Evolutionary conservation across 225 moss, liverwort and hornwort genomes (phyloP).

Genomic region (Pleurozium schreberi): DNA sequence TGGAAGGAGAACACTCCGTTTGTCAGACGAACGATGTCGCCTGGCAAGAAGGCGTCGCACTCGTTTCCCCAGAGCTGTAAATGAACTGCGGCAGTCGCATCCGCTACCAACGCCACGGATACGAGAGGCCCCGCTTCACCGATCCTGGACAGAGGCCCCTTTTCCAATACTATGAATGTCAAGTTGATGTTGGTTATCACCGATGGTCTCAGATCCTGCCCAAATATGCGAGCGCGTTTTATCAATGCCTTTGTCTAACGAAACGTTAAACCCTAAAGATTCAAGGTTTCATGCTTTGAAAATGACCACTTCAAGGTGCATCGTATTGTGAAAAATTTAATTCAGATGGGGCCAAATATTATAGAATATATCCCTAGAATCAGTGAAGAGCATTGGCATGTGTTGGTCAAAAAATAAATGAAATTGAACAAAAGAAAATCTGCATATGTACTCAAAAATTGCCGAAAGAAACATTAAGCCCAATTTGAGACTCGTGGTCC

Average conservation of each 20-base stretch:
- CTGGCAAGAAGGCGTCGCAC: constrained; percentile 75
- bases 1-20: constrained; percentile 69
- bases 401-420: neutral
- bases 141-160: constrained; percentile 53
- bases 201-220: constrained; percentile 62
- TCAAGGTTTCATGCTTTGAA: neutral
- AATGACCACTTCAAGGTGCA: neutral
- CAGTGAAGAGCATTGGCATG: neutral
- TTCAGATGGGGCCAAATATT: neutral
- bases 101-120: constrained; percentile 74
- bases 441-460: neutral
- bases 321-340: neutral
- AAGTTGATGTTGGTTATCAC: constrained; percentile 52
- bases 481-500: neutral
- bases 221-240: neutral
- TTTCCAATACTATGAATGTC: constrained; percentile 69
- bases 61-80: constrained; percentile 75
- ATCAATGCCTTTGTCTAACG: neutral
- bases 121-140: constrained; percentile 41
- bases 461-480: too few species aligned
- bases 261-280: neutral
- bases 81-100: constrained; percentile 71
- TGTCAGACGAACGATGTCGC: constrained; percentile 68
- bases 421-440: neutral
- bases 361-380: neutral